These are phyloP conservation scores for Pluteus cervinus DNA, from an alignment of 768 basidiomycete genomes.

Conservation along the genomic window DNA sequence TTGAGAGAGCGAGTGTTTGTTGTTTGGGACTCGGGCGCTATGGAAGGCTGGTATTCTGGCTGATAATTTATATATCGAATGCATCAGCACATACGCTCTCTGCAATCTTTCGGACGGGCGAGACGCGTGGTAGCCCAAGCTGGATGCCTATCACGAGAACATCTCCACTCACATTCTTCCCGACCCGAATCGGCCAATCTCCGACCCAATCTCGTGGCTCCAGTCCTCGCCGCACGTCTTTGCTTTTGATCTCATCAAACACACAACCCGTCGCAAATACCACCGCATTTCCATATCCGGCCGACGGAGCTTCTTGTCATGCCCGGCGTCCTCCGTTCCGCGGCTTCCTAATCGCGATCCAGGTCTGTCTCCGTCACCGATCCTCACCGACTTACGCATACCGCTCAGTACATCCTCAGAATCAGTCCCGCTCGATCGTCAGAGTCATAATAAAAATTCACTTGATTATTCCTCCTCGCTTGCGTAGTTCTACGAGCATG, in stretches of 20 bases:
- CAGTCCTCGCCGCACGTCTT: slow-evolving; percentile 16
- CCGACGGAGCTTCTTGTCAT: slow-evolving; percentile 27
- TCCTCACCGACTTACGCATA: no score
- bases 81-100: slow-evolving; percentile 26
- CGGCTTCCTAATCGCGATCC: no score
- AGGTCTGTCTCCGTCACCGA: no score
- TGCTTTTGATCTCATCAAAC: slow-evolving; percentile 32
- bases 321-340: slow-evolving; percentile 18
- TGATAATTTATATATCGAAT: slow-evolving; percentile 33
- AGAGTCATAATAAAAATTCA: no score
- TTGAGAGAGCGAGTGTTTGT: slow-evolving; percentile 32
- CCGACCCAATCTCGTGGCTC: slow-evolving; percentile 36
- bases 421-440: no score
- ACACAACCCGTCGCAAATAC: slow-evolving; percentile 14
- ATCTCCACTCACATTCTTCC: slow-evolving; percentile 23
- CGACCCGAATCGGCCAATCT: slow-evolving; percentile 33
- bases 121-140: no score
- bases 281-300: slow-evolving; percentile 20
- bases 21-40: slow-evolving; percentile 36
- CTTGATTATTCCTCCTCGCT: no score
- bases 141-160: slow-evolving; percentile 35
- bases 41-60: slow-evolving; percentile 28
- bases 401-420: no score
- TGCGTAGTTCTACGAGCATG: slow-evolving; percentile 28
- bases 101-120: slow-evolving; percentile 22